Percentiles rank a stretch among this genome's conserved stretches.
These are phyloP conservation scores for Cladophialophora bantiana DNA, from an alignment of 2,329 filamentous ascomycete species.

Conservation along the genomic window DNA sequence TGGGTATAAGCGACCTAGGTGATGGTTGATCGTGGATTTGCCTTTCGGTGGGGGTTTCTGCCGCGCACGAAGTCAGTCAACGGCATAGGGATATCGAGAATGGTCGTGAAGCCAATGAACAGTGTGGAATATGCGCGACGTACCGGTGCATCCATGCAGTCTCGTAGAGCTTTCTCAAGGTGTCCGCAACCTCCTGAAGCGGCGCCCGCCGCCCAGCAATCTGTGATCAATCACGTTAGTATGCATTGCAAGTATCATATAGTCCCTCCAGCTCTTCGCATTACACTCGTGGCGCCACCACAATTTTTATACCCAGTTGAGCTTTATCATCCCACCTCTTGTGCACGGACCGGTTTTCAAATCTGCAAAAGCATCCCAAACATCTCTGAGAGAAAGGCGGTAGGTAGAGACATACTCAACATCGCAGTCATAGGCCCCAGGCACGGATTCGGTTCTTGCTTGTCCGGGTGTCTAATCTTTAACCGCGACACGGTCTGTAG, in stretches of 20 bases:
- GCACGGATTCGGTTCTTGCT: conserved; percentile 69
- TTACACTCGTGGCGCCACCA: background rate
- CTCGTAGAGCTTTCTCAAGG: conserved; percentile 66
- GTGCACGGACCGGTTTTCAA: background rate
- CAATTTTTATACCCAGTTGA: background rate
- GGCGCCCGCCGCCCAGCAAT: conserved; percentile 51
- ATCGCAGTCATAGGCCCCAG: conserved; percentile 71
- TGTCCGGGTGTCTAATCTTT: conserved; percentile 69
- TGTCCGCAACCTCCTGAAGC: conserved; percentile 64
- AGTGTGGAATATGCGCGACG: conserved; percentile 43
- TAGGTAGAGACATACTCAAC: conserved; percentile 60
- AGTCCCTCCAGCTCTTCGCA: background rate
- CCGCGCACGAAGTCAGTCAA: conserved; percentile 8
- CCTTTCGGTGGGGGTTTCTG: conserved; percentile 61
- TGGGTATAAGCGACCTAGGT: conserved; percentile 78
- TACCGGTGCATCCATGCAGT: conserved; percentile 82
- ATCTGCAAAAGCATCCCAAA: background rate
- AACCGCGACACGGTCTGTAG: conserved; percentile 61
- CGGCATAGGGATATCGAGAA: conserved; percentile 16
- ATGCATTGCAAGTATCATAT: conserved; percentile 6
- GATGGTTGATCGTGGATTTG: conserved; percentile 87
- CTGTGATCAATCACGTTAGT: conserved; percentile 41
- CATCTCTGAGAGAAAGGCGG: background rate
- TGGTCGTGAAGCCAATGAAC: conserved; percentile 9
- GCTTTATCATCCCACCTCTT: conserved; percentile 1